Conservation (phyloP, 306 rosid species). For the Malus asiatica region DNA sequence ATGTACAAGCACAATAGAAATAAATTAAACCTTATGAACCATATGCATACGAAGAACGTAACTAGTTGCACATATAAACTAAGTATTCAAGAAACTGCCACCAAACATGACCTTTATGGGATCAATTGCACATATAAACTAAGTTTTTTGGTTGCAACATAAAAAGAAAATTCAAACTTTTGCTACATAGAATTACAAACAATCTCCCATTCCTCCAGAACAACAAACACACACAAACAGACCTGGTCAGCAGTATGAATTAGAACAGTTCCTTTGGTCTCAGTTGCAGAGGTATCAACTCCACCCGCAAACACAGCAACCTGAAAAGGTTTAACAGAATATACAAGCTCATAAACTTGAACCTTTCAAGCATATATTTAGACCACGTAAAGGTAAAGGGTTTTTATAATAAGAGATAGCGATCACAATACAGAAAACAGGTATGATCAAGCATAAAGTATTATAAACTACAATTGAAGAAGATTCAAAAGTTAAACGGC, state of each 20-base stretch:
- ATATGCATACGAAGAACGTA: neutral
- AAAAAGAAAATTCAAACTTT: neutral
- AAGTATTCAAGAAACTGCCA: constrained; percentile 1
- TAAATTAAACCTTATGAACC: neutral
- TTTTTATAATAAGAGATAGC: neutral
- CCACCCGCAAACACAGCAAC: constrained; percentile 89
- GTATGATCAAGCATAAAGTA: neutral
- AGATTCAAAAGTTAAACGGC: neutral
- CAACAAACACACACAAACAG: neutral
- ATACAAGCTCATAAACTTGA: constrained; percentile 9
- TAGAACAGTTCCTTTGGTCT: constrained; percentile 87
- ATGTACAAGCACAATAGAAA: neutral
- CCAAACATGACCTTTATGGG: neutral
- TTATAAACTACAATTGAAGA: neutral
- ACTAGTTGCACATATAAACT: neutral
- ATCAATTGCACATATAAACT: neutral
- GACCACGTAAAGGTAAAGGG: neutral
- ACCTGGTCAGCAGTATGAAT: constrained; percentile 92
- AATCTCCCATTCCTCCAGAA: neutral
- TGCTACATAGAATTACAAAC: neutral
- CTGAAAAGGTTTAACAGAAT: constrained; percentile 34
- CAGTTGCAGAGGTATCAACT: constrained; percentile 91
- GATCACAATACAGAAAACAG: neutral
- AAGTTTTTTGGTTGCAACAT: neutral
- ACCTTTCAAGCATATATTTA: neutral